Evolutionary conservation across 225 moss, liverwort and hornwort species (phyloP).

Genomic region (Antitrichia curtipendula): DNA sequence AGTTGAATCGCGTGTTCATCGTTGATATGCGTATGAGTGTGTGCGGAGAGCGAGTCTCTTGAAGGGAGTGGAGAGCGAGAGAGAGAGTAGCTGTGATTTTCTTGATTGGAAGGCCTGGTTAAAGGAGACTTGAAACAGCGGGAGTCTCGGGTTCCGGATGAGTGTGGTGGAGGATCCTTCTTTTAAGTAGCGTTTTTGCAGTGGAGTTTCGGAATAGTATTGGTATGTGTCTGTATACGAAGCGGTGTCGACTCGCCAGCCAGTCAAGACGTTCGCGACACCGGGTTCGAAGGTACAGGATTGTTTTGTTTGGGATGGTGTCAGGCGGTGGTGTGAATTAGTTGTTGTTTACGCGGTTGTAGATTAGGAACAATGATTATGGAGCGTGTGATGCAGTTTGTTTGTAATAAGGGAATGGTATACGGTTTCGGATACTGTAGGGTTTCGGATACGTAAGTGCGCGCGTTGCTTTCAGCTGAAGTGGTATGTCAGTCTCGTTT

Average conservation of each 20-base stretch:
- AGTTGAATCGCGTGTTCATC: neutral
- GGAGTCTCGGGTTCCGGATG: constrained; percentile 3
- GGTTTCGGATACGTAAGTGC: neutral
- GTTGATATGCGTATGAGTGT: neutral
- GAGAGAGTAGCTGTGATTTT: neutral
- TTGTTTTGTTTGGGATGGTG: neutral
- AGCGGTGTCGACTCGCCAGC: constrained; percentile 9
- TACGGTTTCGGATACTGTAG: neutral
- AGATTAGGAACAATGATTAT: neutral
- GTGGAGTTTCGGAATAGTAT: neutral
- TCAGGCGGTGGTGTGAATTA: neutral
- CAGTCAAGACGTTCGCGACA: constrained; percentile 2
- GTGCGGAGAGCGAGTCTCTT: neutral
- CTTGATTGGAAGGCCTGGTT: neutral
- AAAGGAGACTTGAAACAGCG: neutral
- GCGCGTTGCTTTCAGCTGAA: neutral
- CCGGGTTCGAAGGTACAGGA: constrained; percentile 16
- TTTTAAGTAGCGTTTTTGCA: neutral
- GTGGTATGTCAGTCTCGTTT: neutral
- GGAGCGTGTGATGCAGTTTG: neutral
- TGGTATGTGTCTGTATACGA: constrained; percentile 34
- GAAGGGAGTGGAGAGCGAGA: neutral
- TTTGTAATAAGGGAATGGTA: neutral
- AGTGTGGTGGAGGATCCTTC: constrained; percentile 16
- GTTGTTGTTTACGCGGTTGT: neutral